phyloP scores from a whole-genome alignment of 108 stramenopile species.

The Cyclostephanos tholiformis region DNA sequence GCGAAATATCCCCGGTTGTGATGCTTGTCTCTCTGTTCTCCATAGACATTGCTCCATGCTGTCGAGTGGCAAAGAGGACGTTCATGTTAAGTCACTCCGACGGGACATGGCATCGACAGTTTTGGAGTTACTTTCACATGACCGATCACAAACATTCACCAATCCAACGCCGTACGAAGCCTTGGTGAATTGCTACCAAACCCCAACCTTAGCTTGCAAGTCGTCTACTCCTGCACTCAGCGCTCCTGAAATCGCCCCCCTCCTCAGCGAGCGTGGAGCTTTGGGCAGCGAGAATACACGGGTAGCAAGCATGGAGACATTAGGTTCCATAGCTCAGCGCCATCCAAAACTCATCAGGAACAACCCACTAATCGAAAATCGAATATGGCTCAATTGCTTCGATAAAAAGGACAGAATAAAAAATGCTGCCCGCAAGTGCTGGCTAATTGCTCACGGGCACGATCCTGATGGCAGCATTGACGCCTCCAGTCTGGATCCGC shows the following conservation, averaged over 20 bases:
- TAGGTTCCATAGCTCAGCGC: constrained; percentile 60
- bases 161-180: constrained; percentile 82
- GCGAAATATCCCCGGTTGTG: constrained; percentile 80
- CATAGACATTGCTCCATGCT: constrained; percentile 72
- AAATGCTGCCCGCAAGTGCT: constrained; percentile 68
- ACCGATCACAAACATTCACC: constrained; percentile 76
- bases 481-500: constrained; percentile 49
- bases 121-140: constrained; percentile 78
- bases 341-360: constrained; percentile 68
- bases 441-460: constrained; percentile 55
- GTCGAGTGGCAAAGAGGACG: constrained; percentile 58
- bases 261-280: constrained; percentile 81
- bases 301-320: constrained; percentile 73
- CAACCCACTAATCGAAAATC: constrained; percentile 85
- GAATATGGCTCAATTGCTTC: constrained; percentile 87
- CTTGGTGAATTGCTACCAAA: constrained; percentile 70
- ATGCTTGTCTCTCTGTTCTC: constrained; percentile 75
- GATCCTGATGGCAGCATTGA: constrained; percentile 38
- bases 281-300: constrained; percentile 72
- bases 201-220: constrained; percentile 36
- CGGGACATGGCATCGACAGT: constrained; percentile 78
- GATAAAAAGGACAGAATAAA: constrained; percentile 63
- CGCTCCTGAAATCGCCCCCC: constrained; percentile 74
- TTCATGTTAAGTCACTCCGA: constrained; percentile 55
- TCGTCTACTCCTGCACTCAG: constrained; percentile 46